Percentiles rank a stretch among this genome's conserved stretches.
These are phyloP conservation scores for Teratosphaeria zuluensis DNA, from an alignment of 2,329 filamentous ascomycete genomes.

Conservation along the genomic window DNA sequence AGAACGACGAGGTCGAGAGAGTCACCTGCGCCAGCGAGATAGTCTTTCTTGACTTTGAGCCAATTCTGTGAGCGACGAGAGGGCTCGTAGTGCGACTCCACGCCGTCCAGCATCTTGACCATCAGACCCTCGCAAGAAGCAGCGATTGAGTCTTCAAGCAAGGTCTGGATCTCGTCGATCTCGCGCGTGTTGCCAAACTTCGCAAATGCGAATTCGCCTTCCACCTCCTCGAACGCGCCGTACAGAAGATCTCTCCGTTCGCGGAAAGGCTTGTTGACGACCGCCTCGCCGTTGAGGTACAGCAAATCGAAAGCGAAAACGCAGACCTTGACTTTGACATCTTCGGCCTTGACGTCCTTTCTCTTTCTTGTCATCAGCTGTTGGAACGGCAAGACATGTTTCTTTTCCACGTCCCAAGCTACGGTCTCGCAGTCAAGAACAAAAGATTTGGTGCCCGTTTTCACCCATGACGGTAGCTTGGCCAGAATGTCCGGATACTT, in stretches of 20 bases:
- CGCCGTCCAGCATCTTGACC: slow-evolving; percentile 97
- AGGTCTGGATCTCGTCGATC: slow-evolving; percentile 82
- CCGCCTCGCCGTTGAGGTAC: slow-evolving; percentile 80
- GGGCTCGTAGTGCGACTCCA: slow-evolving; percentile 88
- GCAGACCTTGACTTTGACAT: slow-evolving; percentile 93
- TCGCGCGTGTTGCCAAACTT: slow-evolving; percentile 79
- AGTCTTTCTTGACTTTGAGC: slow-evolving; percentile 99
- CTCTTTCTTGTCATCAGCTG: slow-evolving; percentile 96
- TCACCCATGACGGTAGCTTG: slow-evolving; percentile 83
- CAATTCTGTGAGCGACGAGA: slow-evolving; percentile 95
- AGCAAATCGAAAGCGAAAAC: slow-evolving; percentile 94
- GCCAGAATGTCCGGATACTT: slow-evolving; percentile 94
- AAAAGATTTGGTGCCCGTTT: slow-evolving; percentile 81
- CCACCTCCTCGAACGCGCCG: slow-evolving; percentile 61
- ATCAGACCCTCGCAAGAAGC: slow-evolving; percentile 94
- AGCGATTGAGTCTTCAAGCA: slow-evolving; percentile 91
- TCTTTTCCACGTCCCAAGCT: slow-evolving; percentile 88
- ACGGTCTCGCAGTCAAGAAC: slow-evolving; percentile 98
- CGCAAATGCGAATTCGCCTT: slow-evolving; percentile 88
- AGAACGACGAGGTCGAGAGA: slow-evolving; percentile 93
- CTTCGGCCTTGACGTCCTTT: slow-evolving; percentile 91
- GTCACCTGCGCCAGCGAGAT: slow-evolving; percentile 79
- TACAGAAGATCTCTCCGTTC: slow-evolving; percentile 71
- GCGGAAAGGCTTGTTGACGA: slow-evolving; percentile 78
- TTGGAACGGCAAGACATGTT: slow-evolving; percentile 94